Evolutionary conservation across 2,329 filamentous ascomycete species (phyloP).

Genomic region (Alternaria novae-zelandiae): DNA sequence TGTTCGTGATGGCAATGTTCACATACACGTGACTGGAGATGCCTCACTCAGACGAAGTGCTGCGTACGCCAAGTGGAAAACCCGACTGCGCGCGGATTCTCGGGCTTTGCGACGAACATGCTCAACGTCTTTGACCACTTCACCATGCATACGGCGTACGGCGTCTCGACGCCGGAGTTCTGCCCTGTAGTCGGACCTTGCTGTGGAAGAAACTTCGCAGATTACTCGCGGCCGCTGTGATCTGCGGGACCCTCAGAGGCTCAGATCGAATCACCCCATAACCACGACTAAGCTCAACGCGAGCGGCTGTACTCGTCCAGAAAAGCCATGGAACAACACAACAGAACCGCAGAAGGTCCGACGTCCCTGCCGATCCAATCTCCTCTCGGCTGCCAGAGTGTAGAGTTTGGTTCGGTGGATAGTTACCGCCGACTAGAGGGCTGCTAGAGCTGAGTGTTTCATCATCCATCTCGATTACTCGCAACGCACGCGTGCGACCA

Average conservation of each 20-base stretch:
- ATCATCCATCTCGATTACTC: conserved; percentile 4
- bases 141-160: neutral
- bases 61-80: neutral
- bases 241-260: neutral
- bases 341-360: conserved; percentile 12
- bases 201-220: neutral
- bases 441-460: conserved; percentile 8
- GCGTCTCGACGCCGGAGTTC: neutral
- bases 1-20: neutral
- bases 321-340: conserved; percentile 8
- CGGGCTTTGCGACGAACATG: neutral
- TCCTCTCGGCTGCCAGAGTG: neutral
- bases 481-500: neutral
- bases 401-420: conserved; percentile 12
- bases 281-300: conserved; percentile 3
- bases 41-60: neutral
- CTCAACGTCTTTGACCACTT: neutral
- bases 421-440: conserved; percentile 13
- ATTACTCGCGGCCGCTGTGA: neutral
- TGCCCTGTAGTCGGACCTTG: neutral
- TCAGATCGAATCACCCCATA: neutral
- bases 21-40: neutral
- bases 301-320: conserved; percentile 5
- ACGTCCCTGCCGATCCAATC: conserved; percentile 11
- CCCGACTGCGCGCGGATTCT: neutral